Conservation (phyloP, 352 stramenopile genomes). For the Pythium guiyangense region DNA sequence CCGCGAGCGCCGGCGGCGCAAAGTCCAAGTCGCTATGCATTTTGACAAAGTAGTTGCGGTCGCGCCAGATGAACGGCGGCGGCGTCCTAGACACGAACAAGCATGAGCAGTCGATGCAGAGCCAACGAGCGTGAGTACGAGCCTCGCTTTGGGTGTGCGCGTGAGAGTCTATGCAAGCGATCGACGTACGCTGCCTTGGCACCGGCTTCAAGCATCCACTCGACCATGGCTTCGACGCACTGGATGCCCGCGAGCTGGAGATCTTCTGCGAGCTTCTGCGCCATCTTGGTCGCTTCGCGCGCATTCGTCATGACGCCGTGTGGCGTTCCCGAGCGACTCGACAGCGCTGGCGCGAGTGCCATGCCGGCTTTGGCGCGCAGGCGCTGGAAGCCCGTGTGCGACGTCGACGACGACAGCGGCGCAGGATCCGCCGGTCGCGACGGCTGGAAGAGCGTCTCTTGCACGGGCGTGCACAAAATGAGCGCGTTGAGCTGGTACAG, state of each 20-base stretch:
- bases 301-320: conserved; percentile 51
- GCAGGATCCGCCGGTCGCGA: conserved; percentile 30
- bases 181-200: conserved; percentile 56
- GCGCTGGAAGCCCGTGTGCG: conserved; percentile 20
- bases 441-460: conserved; percentile 48
- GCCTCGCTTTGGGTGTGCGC: neutral
- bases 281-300: conserved; percentile 62
- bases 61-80: conserved; percentile 65
- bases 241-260: conserved; percentile 64
- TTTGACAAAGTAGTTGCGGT: conserved; percentile 72
- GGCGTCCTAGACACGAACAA: conserved; percentile 30
- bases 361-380: conserved; percentile 43
- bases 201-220: conserved; percentile 78
- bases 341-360: conserved; percentile 25
- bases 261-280: conserved; percentile 58
- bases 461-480: conserved; percentile 61
- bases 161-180: neutral
- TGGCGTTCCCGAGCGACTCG: conserved; percentile 5
- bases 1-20: conserved; percentile 42
- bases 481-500: conserved; percentile 69
- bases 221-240: conserved; percentile 70
- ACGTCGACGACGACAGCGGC: conserved; percentile 14
- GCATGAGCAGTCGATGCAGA: neutral
- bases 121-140: neutral
- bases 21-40: conserved; percentile 72